Evolutionary conservation across 495 filamentous ascomycete genomes (phyloP), one percentile per base, ranked within the genome.

Genomic region (Lasiosphaeria ovina): DNA sequence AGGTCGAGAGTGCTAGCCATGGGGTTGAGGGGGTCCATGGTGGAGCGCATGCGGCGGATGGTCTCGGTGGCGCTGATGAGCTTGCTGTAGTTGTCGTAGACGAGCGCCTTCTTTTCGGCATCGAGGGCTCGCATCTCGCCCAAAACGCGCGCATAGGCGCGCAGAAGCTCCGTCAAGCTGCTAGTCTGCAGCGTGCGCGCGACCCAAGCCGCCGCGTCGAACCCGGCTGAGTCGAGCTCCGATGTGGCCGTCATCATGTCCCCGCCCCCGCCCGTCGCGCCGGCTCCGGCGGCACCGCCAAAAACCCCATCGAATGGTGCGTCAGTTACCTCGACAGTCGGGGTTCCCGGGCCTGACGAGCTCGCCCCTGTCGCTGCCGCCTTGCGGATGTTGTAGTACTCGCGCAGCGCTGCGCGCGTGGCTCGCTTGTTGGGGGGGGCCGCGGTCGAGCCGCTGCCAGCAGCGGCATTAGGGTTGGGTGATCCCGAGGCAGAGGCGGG

Each of bases 31-130:
- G 85, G 86, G 59, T 88, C 86, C 89, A 91, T 92, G 65, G 85
- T 88, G 17, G 79, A 76, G 42, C 88, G 74, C 90, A 93, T 93
- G 74, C 75, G 63, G 32, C 90, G 83, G 69, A 98, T 98, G 11
- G 93, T 98, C 72, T 96, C 92, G 12, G 95, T 97, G 14, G 94
- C 94, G 16, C 85, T 83, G 62, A 98, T 97, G 67, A 98, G 77
- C 77, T 97, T 98, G 62, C 86, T 90, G 73, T 97, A 98, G 72
- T 98, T 98, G 72, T 98, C 94, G 72, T 98, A 98, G 4, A 98
- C 94, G 45, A 98, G 78, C 31, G 94, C 92, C 74, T 98, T 98
- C 67, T 91, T 86, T 78, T 98, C 94, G 24, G 93, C 93, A 68
- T 98, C 94, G 16, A 98, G 80, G 2, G 89, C 90, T 31, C 92